Conservation (phyloP, 768 basidiomycete species). For the Myochromella boudieri region DNA sequence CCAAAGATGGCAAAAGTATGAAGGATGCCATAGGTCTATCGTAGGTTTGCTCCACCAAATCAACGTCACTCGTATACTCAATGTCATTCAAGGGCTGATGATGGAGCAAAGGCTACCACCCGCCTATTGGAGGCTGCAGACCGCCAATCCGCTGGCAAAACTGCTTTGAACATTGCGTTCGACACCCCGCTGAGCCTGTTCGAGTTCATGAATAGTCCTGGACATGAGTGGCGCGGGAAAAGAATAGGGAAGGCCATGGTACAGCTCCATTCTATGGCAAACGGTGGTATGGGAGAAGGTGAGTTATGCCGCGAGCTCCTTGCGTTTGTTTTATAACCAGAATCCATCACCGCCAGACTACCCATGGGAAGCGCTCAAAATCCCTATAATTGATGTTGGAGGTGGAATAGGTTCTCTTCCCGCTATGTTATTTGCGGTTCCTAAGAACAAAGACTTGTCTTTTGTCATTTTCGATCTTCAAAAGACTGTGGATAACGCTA, state of each 20-base stretch:
- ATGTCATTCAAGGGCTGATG: not conserved
- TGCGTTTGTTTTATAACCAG: not conserved
- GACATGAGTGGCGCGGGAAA: conserved; percentile 6
- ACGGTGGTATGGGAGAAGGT: conserved; percentile 8
- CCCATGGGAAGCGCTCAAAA: conserved; percentile 4
- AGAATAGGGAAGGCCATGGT: conserved; percentile 7
- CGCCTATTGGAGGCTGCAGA: conserved; percentile 3
- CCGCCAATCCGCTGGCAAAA: not conserved
- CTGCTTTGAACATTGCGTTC: conserved; percentile 2
- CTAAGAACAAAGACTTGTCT: conserved; percentile 1
- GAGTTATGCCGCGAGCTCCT: not conserved
- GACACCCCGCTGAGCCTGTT: not conserved
- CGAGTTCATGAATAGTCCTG: conserved; percentile 3
- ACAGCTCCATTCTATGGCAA: conserved; percentile 6
- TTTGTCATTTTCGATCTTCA: conserved; percentile 8
- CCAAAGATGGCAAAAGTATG: conserved; percentile 4
- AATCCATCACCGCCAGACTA: conserved; percentile 1
- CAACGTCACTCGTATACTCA: not conserved
- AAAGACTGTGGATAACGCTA: conserved; percentile 9
- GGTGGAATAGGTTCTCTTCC: conserved; percentile 10
- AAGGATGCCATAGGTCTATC: conserved; percentile 10
- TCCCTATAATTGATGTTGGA: conserved; percentile 9
- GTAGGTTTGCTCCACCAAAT: not conserved
- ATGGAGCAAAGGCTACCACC: conserved; percentile 8
- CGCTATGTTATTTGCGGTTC: not conserved